These are phyloP conservation scores for Sonneratia alba DNA, from an alignment of 345 rosid genomes.

Conservation along the genomic window DNA sequence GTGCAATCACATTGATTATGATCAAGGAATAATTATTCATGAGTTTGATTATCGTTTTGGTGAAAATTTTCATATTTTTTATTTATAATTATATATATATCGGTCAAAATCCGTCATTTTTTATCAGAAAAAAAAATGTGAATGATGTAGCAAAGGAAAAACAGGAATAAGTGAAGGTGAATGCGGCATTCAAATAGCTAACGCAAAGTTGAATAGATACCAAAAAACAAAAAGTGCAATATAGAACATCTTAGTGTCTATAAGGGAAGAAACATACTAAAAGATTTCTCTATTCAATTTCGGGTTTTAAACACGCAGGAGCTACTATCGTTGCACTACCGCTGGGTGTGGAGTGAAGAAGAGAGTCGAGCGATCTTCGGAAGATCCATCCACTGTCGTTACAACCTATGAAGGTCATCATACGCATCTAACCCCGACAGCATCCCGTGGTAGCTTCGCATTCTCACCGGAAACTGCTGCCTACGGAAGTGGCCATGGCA, in stretches of 20 bases:
- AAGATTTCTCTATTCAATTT: not conserved
- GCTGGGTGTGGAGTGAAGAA: slow-evolving; percentile 95
- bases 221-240: not conserved
- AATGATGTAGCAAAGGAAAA: no score
- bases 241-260: not conserved
- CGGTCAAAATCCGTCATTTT: no score
- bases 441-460: slow-evolving; percentile 56
- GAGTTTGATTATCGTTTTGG: no score
- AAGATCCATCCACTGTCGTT: slow-evolving; percentile 65
- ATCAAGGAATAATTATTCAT: no score
- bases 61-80: no score
- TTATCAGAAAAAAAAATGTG: no score
- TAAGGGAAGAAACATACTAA: not conserved
- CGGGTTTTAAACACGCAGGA: slow-evolving; percentile 38
- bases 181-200: no score
- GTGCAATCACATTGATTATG: no score
- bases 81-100: no score
- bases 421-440: slow-evolving; percentile 62
- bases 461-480: slow-evolving; percentile 20
- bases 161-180: no score
- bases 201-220: not conserved
- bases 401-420: slow-evolving; percentile 99
- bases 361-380: slow-evolving; percentile 90
- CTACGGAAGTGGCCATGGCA: slow-evolving; percentile 12
- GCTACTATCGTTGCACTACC: slow-evolving; percentile 96